Evolutionary conservation across 305 asterid genomes (phyloP).

Genomic region (Withania somnifera): DNA sequence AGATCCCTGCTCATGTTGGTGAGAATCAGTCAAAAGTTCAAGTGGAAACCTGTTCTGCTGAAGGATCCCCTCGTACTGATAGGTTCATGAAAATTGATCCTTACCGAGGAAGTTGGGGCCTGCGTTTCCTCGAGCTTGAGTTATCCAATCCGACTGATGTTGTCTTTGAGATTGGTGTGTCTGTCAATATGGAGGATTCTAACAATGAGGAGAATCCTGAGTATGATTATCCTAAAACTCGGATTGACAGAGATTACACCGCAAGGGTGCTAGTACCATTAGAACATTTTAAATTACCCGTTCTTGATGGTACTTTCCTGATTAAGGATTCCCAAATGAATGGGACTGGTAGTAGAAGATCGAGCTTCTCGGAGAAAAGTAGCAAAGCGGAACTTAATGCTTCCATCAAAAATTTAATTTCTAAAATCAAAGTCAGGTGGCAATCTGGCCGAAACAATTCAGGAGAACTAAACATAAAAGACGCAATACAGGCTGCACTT

Average conservation of each 20-base stretch:
- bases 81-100: conserved; percentile 89
- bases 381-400: conserved; percentile 73
- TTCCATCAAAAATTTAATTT: conserved; percentile 66
- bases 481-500: conserved; percentile 82
- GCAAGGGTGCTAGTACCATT: conserved; percentile 90
- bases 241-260: conserved; percentile 90
- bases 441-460: conserved; percentile 97
- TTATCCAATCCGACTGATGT: conserved; percentile 90
- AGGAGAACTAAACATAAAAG: conserved; percentile 88
- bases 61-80: conserved; percentile 39
- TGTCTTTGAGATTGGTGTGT: conserved; percentile 83
- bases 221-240: conserved; percentile 68
- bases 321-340: conserved; percentile 32
- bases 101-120: conserved; percentile 99
- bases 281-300: conserved; percentile 87
- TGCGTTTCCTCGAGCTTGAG: conserved; percentile 90
- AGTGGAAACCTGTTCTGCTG: conserved; percentile 22
- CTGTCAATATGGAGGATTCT: conserved; percentile 60
- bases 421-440: conserved; percentile 90
- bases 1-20: conserved; percentile 87
- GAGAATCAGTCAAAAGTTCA: conserved; percentile 40
- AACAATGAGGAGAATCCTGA: conserved; percentile 31
- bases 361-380: conserved; percentile 74
- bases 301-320: conserved; percentile 82
- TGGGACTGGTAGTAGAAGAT: conserved; percentile 32